These are phyloP conservation scores for Monilinia aucupariae DNA, from an alignment of 2,329 filamentous ascomycete species.

Conservation along the genomic window DNA sequence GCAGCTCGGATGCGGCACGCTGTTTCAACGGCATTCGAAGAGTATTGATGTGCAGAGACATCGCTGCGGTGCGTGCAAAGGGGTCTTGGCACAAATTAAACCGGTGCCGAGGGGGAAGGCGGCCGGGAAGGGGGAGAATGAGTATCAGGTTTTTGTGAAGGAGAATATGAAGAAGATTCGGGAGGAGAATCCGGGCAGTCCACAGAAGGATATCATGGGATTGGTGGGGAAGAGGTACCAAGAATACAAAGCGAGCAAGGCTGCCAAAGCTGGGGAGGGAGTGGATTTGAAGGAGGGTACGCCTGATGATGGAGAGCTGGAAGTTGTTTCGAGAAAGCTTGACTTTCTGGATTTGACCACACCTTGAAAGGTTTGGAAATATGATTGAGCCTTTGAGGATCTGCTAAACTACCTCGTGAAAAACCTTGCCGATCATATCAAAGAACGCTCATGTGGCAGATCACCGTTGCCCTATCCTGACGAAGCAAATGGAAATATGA, in stretches of 20 bases:
- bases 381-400: not conserved
- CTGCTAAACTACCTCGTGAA: not conserved
- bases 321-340: constrained; percentile 30
- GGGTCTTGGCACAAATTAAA: constrained; percentile 67
- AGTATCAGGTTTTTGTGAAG: constrained; percentile 59
- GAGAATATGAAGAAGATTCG: constrained; percentile 60
- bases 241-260: constrained; percentile 40
- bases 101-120: constrained; percentile 57
- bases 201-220: constrained; percentile 65
- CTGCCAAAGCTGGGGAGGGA: not conserved
- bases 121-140: constrained; percentile 34
- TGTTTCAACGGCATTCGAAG: constrained; percentile 79
- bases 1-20: constrained; percentile 53
- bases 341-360: constrained; percentile 33
- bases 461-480: not conserved
- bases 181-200: constrained; percentile 46
- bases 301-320: constrained; percentile 22
- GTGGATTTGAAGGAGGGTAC: constrained; percentile 17
- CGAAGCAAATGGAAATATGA: not conserved
- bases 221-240: constrained; percentile 60
- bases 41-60: constrained; percentile 70
- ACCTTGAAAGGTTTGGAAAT: constrained; percentile 20
- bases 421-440: not conserved
- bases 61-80: constrained; percentile 72
- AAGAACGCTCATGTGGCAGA: not conserved